These are phyloP conservation scores for Amanita pallidorosea DNA, from an alignment of 768 basidiomycete genomes.

Conservation along the genomic window DNA sequence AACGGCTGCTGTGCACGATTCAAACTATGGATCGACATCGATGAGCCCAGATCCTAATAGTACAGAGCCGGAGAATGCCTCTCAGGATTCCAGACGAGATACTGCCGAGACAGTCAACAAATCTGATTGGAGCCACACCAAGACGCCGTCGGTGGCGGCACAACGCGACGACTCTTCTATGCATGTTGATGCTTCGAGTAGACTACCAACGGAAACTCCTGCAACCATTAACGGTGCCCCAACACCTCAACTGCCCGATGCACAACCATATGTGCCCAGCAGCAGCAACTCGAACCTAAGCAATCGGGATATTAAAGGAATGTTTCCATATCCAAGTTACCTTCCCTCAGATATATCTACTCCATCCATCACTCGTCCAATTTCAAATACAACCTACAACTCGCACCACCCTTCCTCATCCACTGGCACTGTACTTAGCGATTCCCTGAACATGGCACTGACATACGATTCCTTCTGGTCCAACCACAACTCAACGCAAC, in stretches of 20 bases:
- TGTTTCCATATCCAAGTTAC: not conserved
- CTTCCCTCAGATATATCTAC: not conserved
- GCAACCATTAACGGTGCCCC: not conserved
- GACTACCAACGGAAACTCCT: not conserved
- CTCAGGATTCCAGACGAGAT: not conserved
- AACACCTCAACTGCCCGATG: not conserved
- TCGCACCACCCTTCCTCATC: not conserved
- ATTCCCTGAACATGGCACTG: not conserved
- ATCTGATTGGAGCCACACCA: not conserved
- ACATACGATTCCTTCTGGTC: slow-evolving; percentile 9
- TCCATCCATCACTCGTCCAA: not conserved
- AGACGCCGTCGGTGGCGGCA: not conserved
- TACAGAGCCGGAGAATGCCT: not conserved
- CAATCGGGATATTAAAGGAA: not conserved
- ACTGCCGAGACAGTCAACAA: not conserved
- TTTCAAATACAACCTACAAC: not conserved
- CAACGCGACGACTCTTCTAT: not conserved
- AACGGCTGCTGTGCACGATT: not conserved
- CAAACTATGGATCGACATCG: not conserved
- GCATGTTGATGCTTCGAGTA: not conserved
- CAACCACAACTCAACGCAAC: slow-evolving; percentile 3
- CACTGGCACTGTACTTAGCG: not conserved
- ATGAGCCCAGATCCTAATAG: not conserved
- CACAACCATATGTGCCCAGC: not conserved
- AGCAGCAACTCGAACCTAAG: not conserved